Evolutionary conservation across 2,329 filamentous ascomycete genomes (phyloP), one percentile per base, ranked within the genome.

Genomic region (Botryotinia globosa): DNA sequence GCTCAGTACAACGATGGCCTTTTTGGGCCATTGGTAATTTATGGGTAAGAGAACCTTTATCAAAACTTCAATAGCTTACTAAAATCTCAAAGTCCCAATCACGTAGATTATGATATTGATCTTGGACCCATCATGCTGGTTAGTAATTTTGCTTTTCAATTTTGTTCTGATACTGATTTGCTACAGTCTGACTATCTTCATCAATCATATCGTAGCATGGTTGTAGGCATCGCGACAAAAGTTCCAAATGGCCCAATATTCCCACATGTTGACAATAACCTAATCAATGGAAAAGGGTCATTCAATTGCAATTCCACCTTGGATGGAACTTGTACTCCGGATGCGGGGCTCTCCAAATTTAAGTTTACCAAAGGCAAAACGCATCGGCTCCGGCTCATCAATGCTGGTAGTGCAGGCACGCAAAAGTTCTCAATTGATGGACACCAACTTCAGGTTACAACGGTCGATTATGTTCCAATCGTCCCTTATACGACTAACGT

Each of bases 21-120:
- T 0, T 83, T 87, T 54, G 90, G 89, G 0, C 84, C 84, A 2
- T 87, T 92, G 37, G 79, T 90, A 25, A 88, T 91, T 76, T 84
- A 89, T 71, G 89, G 70, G 70, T 72, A 59, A 68, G 48, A 34
- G 7, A 25, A 8, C 37, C 14, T 8, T 20, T 37, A 25, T 14
- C 14, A 39, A 12, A 42, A n/a, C 29, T 5, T 16, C 42, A 8
- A 16, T 44, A 2, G 2, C 44, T 18, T 39, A 45, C 70, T 72
- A 9, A 72, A 12, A 32, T 32, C 18, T 32, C 10, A 10, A 39
- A 72, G 88, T 0, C 89, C 89, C 0, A 84, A 86, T 0, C 84
- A 85, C 1, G 82, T 84, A 4, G 39, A 88, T 77, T 90, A 90
- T 76, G 89, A 92, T 72, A 83, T 85, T 48, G 90, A 92, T 75